phyloP scores from a whole-genome alignment of 2,329 filamentous ascomycete species.

The Colletotrichum brevisporum region DNA sequence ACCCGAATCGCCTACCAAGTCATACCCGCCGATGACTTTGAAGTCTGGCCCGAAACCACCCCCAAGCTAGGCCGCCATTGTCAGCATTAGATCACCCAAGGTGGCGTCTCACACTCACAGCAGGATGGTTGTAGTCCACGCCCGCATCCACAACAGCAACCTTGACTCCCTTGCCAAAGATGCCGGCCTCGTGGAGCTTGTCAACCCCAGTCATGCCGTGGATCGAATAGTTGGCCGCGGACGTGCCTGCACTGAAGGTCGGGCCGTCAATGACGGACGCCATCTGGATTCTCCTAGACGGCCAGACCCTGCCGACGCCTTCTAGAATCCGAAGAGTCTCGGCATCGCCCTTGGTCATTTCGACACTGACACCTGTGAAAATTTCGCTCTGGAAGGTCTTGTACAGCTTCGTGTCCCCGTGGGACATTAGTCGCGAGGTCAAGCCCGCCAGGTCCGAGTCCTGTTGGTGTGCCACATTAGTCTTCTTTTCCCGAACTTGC shows the following conservation, averaged over 20 bases:
- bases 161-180: conserved; percentile 54
- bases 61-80: conserved; percentile 29
- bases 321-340: conserved; percentile 23
- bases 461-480: background rate
- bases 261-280: background rate
- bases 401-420: conserved; percentile 18
- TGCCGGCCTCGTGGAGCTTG: conserved; percentile 53
- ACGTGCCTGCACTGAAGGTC: background rate
- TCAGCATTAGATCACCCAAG: background rate
- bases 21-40: conserved; percentile 40
- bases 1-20: conserved; percentile 36
- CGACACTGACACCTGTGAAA: conserved; percentile 39
- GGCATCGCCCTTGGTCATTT: conserved; percentile 4
- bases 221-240: conserved; percentile 49
- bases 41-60: conserved; percentile 35
- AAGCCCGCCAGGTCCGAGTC: conserved; percentile 13
- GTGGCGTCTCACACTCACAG: conserved; percentile 44
- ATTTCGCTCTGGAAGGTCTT: conserved; percentile 33
- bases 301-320: conserved; percentile 37
- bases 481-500: background rate
- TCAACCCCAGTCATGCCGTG: conserved; percentile 57
- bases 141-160: conserved; percentile 58
- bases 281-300: conserved; percentile 28
- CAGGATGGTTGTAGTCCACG: conserved; percentile 56
- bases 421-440: background rate